These are phyloP conservation scores for Tuber borchii DNA, from an alignment of 495 filamentous ascomycete genomes.

Conservation along the genomic window DNA sequence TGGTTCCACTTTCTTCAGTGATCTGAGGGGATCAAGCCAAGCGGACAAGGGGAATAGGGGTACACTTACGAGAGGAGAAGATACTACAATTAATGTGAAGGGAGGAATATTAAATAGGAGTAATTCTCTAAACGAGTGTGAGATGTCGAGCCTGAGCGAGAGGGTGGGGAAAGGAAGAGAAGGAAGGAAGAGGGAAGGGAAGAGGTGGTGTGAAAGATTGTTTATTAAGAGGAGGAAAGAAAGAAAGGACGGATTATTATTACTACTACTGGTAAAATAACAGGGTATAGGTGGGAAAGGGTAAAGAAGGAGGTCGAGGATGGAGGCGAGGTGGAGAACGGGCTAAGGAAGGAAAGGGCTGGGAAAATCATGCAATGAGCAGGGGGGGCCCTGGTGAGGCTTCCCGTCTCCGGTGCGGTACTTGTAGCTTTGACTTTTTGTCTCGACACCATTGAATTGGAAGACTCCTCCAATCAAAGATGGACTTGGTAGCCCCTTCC, in stretches of 20 bases:
- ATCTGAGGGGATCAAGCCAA: neutral
- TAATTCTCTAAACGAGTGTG: slow-evolving; percentile 31
- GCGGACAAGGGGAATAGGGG: neutral
- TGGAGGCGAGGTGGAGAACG: slow-evolving; percentile 5
- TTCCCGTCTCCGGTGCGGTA: slow-evolving; percentile 12
- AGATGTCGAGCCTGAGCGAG: slow-evolving; percentile 15
- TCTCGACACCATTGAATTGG: neutral
- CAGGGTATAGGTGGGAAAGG: slow-evolving; percentile 6
- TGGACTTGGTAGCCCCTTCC: neutral
- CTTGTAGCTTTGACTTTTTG: neutral
- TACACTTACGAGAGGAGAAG: slow-evolving; percentile 18
- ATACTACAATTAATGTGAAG: slow-evolving; percentile 8
- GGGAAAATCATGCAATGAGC: slow-evolving; percentile 2
- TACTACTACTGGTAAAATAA: neutral
- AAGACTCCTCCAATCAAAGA: neutral
- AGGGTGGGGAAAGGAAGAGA: slow-evolving; percentile 10
- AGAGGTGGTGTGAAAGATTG: slow-evolving; percentile 10
- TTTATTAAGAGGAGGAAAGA: neutral
- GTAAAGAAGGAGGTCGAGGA: slow-evolving; percentile 22
- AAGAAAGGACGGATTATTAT: slow-evolving; percentile 1
- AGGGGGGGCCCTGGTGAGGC: slow-evolving; percentile 11
- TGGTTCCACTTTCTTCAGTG: slow-evolving; percentile 12
- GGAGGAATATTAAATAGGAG: slow-evolving; percentile 13
- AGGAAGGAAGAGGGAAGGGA: slow-evolving; percentile 3
- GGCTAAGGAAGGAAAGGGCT: slow-evolving; percentile 8